Base-by-base conservation (phyloP, 257 asterid genomes). In the Ilex asprella region DNA sequence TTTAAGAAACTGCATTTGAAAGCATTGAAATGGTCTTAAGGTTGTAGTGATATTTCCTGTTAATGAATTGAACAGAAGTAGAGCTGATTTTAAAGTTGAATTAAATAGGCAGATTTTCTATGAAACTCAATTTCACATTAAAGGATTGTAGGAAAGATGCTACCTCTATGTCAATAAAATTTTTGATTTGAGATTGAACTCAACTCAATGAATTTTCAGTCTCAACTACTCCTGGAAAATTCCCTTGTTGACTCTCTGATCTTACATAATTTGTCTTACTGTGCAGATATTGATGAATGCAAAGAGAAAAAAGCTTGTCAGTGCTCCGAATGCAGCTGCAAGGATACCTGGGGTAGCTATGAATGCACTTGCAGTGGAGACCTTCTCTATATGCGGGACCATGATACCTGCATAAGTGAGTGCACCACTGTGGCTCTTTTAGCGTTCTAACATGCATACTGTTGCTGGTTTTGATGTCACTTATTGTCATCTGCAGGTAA, bases 401-500 rank as follows among this genome's bases (percentile, higher is more conserved):
- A 89, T 55, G 97, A 86, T 55, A 84, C 97, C 56, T 89, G 97
- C 91, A 89, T 86, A 78, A 82, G 97, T 89, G 62, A 74, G 91
- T 78, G 63, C 39, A 50, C 41, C 52, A 2, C 10, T 10, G 52
- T 10, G 13, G n/a, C 52, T 46, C 52, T 46, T 14, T 35, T 3
- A 35, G 41, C 7, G 2, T 35, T 3, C 41, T 35, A 8, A 8
- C 8, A 8, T 35, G 41, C 41, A 35, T 8, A 21, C 41, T 35
- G 8, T 4, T 35, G 41, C 41, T 35, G 21, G 11, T 62, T 52
- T 35, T 63, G 39, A 46, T 15, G 67, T 47, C n/a, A 32, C 16
- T 3, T 16, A 58, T 31, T 21, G 59, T 60, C 62, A 62, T 65
- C 53, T 68, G 71, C 85, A 86, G 94, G 87, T 75, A 82, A 79